Conservation (phyloP, 2,329 filamentous ascomycete species). For the Aspergillus piperis region DNA sequence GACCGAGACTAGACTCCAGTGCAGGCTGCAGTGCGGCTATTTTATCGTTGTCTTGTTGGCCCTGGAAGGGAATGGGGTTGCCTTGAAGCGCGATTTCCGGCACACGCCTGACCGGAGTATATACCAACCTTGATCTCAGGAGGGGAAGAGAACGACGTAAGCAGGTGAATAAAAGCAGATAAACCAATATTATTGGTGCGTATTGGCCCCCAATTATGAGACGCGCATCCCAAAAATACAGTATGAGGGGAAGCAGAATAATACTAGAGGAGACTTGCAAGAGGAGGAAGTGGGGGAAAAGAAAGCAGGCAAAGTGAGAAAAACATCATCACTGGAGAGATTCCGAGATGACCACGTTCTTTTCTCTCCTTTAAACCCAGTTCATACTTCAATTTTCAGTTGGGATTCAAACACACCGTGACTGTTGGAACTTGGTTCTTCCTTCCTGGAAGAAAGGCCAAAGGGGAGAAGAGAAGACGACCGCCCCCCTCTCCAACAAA, state of each 20-base stretch:
- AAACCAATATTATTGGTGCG: background rate
- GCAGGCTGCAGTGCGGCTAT: background rate
- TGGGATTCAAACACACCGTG: background rate
- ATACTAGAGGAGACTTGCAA: background rate
- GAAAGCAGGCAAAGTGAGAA: background rate
- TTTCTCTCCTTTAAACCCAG: background rate
- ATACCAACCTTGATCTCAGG: constrained; percentile 10
- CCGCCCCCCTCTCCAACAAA: too few species aligned
- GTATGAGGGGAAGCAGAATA: background rate
- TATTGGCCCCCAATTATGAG: constrained; percentile 11
- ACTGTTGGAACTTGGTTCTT: background rate
- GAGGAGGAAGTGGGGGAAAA: background rate
- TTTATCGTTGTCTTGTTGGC: background rate
- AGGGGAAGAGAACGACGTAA: constrained; percentile 1
- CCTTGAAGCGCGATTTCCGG: constrained; percentile 11
- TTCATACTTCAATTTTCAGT: background rate
- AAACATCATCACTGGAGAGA: constrained; percentile 5
- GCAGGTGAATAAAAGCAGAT: background rate
- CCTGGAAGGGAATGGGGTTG: constrained; percentile 12
- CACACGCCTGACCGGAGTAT: background rate
- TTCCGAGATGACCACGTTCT: constrained; percentile 16
- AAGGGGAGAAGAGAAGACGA: background rate
- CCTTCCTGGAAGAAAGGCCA: too few species aligned
- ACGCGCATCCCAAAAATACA: background rate
- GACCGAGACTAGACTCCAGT: background rate